These are phyloP conservation scores for Ogataea nitratoaversa DNA, from an alignment of 805 yeast genomes.

Conservation along the genomic window DNA sequence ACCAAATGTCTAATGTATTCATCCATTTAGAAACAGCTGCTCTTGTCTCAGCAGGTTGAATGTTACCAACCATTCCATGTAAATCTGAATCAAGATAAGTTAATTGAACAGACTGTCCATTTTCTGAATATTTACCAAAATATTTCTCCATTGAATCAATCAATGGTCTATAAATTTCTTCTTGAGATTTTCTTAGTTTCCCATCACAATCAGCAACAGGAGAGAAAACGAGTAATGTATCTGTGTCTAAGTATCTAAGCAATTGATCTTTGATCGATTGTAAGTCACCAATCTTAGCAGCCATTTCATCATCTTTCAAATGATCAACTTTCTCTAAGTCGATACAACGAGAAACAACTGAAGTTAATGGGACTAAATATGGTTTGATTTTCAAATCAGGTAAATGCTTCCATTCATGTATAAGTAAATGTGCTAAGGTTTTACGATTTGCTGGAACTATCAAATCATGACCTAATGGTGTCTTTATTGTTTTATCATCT, in stretches of 20 bases:
- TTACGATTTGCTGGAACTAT: slow-evolving; percentile 56
- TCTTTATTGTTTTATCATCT: slow-evolving; percentile 72
- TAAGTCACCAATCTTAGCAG: slow-evolving; percentile 59
- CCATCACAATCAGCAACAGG: slow-evolving; percentile 83
- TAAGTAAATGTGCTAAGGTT: slow-evolving; percentile 67
- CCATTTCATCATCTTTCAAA: slow-evolving; percentile 40
- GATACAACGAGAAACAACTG: slow-evolving; percentile 79
- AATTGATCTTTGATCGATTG: slow-evolving; percentile 55
- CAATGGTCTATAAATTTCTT: slow-evolving; percentile 70
- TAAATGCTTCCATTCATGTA: slow-evolving; percentile 83
- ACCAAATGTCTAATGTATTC: slow-evolving; percentile 60
- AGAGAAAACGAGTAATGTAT: slow-evolving; percentile 83
- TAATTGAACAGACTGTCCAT: slow-evolving; percentile 35
- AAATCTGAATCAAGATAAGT: slow-evolving; percentile 72
- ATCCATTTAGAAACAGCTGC: slow-evolving; percentile 64
- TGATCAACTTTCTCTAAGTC: slow-evolving; percentile 52
- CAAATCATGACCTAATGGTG: slow-evolving; percentile 76
- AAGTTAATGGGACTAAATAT: slow-evolving; percentile 80
- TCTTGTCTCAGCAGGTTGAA: slow-evolving; percentile 58
- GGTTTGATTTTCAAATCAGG: slow-evolving; percentile 67
- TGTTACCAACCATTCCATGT: slow-evolving; percentile 78
- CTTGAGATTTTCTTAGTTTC: slow-evolving; percentile 71
- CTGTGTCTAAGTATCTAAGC: slow-evolving; percentile 87
- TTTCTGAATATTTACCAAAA: slow-evolving; percentile 39
- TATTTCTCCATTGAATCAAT: slow-evolving; percentile 61